Evolutionary conservation across 768 basidiomycete genomes (phyloP).

Genomic region (Hypholoma sublateritium): DNA sequence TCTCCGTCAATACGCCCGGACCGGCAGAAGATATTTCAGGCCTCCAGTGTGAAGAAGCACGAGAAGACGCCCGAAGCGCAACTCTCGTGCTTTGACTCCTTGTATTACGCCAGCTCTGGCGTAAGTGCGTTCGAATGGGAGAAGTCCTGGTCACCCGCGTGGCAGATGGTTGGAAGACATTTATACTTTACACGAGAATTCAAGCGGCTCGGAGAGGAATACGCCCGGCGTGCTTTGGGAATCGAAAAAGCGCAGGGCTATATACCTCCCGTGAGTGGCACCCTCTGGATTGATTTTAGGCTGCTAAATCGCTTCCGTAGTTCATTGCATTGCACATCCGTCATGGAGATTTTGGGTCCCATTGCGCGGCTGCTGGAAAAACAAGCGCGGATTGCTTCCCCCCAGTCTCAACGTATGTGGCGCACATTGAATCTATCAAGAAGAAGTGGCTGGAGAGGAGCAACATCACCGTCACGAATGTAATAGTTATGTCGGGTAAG

Average conservation of each 20-base stretch:
- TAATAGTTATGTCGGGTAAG: constrained; percentile 43
- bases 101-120: constrained; percentile 33
- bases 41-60: constrained; percentile 24
- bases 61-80: constrained; percentile 24
- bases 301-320: background rate
- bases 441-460: constrained; percentile 28
- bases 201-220: constrained; percentile 29
- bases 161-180: constrained; percentile 38
- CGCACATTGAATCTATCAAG: constrained; percentile 36
- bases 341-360: constrained; percentile 40
- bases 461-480: constrained; percentile 28
- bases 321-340: constrained; percentile 41
- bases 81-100: constrained; percentile 31
- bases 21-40: constrained; percentile 20
- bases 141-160: constrained; percentile 39
- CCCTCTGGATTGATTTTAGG: background rate
- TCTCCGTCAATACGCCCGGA: constrained; percentile 19
- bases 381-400: constrained; percentile 32
- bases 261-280: constrained; percentile 32
- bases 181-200: constrained; percentile 33
- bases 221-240: constrained; percentile 31
- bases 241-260: constrained; percentile 17
- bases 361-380: constrained; percentile 23
- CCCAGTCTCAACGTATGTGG: constrained; percentile 32
- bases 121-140: constrained; percentile 31